Conservation (phyloP, 2,329 filamentous ascomycete genomes). For the Sclerotinia minor region DNA sequence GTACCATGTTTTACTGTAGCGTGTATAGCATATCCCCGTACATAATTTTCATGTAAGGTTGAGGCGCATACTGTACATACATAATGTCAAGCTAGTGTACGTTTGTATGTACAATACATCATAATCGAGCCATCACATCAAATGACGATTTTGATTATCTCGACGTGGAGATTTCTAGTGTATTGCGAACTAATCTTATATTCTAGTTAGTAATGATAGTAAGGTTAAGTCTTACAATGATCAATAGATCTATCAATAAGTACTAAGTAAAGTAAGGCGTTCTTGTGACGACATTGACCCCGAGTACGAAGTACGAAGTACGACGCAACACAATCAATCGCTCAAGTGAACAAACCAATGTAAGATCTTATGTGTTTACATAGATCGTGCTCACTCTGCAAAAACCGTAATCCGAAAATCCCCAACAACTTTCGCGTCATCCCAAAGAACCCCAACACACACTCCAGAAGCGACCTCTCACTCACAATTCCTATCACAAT, state of each 20-base stretch:
- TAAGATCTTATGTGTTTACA: neutral
- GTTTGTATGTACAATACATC: constrained; percentile 10
- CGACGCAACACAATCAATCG: neutral
- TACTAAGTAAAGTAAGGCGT: neutral
- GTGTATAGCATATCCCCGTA: constrained; percentile 13
- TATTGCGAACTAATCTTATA: neutral
- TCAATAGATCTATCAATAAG: neutral
- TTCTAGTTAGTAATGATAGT: neutral
- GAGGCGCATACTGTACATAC: neutral
- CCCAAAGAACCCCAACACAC: constrained; percentile 16
- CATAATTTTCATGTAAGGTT: constrained; percentile 4
- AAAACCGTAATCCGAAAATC: neutral
- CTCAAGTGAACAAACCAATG: neutral
- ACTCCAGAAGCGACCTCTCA: constrained; percentile 10
- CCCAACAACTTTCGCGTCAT: constrained; percentile 19
- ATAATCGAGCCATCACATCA: constrained; percentile 13
- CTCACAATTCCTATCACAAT: neutral
- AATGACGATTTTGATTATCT: neutral
- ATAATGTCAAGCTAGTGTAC: neutral
- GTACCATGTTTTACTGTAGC: constrained; percentile 7
- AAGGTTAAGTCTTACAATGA: neutral
- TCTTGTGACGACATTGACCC: neutral
- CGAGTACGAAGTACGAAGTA: constrained; percentile 14
- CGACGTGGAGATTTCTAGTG: neutral
- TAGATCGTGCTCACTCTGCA: neutral